A percentile compares a stretch with the other conserved stretches of the same genome.
These are phyloP conservation scores for Elongisporangium senticosum DNA, from an alignment of 352 stramenopile genomes.

Conservation along the genomic window DNA sequence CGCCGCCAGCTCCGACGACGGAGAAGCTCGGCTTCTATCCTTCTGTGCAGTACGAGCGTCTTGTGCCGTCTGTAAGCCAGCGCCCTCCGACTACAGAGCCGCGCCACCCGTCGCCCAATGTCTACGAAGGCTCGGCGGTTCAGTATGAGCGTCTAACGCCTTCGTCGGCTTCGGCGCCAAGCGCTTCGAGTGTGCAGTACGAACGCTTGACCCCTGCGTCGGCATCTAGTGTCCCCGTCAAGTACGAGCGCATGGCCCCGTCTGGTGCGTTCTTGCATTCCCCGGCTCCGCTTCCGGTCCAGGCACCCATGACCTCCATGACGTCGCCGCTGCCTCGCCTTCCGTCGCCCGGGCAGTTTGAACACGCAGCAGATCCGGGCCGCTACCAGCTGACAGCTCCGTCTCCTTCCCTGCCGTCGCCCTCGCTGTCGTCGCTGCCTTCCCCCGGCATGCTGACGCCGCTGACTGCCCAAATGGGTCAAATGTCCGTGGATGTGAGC, in stretches of 20 bases:
- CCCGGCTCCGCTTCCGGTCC: constrained; percentile 1
- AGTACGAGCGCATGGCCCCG: constrained; percentile 1
- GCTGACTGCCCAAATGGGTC: constrained; percentile 11
- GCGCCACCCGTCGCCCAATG: constrained; percentile 9
- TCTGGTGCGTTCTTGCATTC: not conserved
- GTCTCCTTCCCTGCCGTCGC: constrained; percentile 25
- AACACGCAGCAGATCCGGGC: no score
- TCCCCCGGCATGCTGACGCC: constrained; percentile 53
- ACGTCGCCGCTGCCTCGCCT: constrained; percentile 29
- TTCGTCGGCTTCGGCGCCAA: constrained; percentile 10
- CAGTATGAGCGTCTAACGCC: constrained; percentile 47
- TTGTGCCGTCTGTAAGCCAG: constrained; percentile 15
- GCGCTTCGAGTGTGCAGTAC: constrained; percentile 25
- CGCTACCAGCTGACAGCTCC: constrained; percentile 20
- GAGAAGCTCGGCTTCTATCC: constrained; percentile 17
- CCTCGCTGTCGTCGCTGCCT: constrained; percentile 33
- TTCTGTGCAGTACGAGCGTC: constrained; percentile 15
- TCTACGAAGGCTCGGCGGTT: constrained; percentile 19
- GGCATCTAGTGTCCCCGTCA: constrained; percentile 2
- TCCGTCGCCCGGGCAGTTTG: constrained; percentile 15
- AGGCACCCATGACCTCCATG: constrained; percentile 14
- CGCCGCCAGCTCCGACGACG: no score
- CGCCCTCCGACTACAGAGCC: constrained; percentile 3
- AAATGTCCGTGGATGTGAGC: no score
- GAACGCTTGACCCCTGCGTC: constrained; percentile 42